These are phyloP conservation scores for Starmerella geochares DNA, from an alignment of 805 yeast species.

Conservation along the genomic window DNA sequence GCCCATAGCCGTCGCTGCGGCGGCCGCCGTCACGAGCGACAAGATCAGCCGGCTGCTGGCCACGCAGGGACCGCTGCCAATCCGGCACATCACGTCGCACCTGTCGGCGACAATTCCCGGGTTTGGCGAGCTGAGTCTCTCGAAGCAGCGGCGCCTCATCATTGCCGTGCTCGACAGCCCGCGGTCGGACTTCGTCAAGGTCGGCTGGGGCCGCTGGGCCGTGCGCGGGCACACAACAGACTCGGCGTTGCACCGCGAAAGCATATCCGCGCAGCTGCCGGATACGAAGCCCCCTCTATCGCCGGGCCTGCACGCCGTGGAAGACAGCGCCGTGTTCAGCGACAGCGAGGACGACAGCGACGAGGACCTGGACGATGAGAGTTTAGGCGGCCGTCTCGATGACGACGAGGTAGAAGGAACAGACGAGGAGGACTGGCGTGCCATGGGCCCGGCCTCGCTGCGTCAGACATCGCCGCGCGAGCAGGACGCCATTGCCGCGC, in stretches of 20 bases:
- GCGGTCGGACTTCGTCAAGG: constrained; percentile 65
- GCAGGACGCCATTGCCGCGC: constrained; percentile 55
- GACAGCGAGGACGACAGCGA: constrained; percentile 26
- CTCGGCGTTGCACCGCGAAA: constrained; percentile 18
- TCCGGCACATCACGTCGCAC: constrained; percentile 76
- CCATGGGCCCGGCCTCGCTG: constrained; percentile 70
- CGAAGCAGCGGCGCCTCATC: constrained; percentile 81
- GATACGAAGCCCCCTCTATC: constrained; percentile 31
- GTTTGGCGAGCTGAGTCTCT: constrained; percentile 67
- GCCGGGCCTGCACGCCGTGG: constrained; percentile 26
- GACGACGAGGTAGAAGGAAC: constrained; percentile 40
- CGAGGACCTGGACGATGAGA: constrained; percentile 27
- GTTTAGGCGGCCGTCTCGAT: neutral
- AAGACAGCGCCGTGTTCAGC: constrained; percentile 23
- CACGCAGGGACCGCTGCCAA: constrained; percentile 77
- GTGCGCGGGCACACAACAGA: constrained; percentile 61
- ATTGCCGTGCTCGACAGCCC: constrained; percentile 80
- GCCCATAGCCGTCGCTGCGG: constrained; percentile 81
- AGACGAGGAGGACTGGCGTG: constrained; percentile 95
- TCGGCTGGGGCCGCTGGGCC: constrained; percentile 98
- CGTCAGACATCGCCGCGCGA: constrained; percentile 31
- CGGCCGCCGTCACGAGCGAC: constrained; percentile 71
- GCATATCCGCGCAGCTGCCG: constrained; percentile 25
- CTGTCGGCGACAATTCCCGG: constrained; percentile 64
- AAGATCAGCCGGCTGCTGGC: constrained; percentile 59